Conservation (phyloP, 2,329 filamentous ascomycete species). For the Metarhizium guizhouense region DNA sequence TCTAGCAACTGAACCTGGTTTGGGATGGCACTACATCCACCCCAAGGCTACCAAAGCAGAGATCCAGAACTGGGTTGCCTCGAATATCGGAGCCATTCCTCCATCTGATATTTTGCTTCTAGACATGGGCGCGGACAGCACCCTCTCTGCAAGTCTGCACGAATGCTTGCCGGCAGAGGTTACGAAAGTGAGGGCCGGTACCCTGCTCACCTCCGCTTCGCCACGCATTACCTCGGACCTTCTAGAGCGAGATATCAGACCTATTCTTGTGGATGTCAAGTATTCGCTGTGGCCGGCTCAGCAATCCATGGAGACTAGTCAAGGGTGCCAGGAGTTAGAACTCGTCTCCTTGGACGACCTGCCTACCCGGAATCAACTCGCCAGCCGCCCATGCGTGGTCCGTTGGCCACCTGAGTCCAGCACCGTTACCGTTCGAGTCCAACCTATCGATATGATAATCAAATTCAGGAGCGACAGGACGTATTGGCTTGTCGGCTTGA, state of each 20-base stretch:
- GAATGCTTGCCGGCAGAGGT: neutral
- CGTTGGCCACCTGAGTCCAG: neutral
- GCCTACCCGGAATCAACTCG: neutral
- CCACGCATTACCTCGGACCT: neutral
- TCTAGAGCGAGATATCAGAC: neutral
- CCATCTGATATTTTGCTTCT: too few species aligned
- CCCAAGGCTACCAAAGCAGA: too few species aligned
- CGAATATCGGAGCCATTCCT: too few species aligned
- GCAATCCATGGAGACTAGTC: too few species aligned
- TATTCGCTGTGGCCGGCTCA: constrained; percentile 6
- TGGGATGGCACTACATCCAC: too few species aligned
- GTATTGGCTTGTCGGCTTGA: constrained; percentile 23
- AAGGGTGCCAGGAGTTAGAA: neutral
- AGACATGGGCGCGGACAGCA: too few species aligned
- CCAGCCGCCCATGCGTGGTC: too few species aligned
- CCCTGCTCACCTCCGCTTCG: neutral
- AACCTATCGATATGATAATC: constrained; percentile 8
- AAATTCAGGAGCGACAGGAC: neutral
- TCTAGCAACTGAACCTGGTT: too few species aligned
- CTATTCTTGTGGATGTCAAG: constrained; percentile 1
- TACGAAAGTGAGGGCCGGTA: neutral
- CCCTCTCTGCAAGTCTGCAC: too few species aligned
- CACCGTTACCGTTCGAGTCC: neutral
- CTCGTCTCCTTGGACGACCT: neutral
- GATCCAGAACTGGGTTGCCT: too few species aligned